Conservation (phyloP, 768 basidiomycete species). For the Kockovaella imperatae region DNA sequence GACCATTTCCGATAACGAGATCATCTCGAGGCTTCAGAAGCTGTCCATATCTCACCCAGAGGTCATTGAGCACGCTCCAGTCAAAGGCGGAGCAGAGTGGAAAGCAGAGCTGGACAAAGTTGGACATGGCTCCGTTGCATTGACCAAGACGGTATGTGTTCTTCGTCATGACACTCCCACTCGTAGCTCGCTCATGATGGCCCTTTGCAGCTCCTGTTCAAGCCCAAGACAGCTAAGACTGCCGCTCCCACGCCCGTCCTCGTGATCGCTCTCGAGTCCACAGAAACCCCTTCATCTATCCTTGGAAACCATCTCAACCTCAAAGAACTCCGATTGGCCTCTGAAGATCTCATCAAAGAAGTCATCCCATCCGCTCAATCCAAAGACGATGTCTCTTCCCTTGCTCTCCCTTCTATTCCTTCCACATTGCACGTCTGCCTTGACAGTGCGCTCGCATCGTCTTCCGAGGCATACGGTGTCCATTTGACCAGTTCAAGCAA, state of each 20-base stretch:
- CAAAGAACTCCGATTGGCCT: slow-evolving; percentile 80
- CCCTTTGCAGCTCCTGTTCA: slow-evolving; percentile 66
- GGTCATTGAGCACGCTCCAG: slow-evolving; percentile 55
- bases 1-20: slow-evolving; percentile 24
- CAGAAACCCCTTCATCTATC: slow-evolving; percentile 69
- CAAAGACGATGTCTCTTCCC: slow-evolving; percentile 82
- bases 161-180: background rate
- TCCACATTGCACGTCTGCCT: slow-evolving; percentile 62
- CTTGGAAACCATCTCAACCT: slow-evolving; percentile 61
- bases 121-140: slow-evolving; percentile 16
- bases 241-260: slow-evolving; percentile 77
- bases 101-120: slow-evolving; percentile 56
- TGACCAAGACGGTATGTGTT: slow-evolving; percentile 39
- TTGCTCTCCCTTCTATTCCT: slow-evolving; percentile 65
- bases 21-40: slow-evolving; percentile 23
- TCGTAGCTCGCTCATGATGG: background rate
- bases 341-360: slow-evolving; percentile 74
- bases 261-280: slow-evolving; percentile 73
- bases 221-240: slow-evolving; percentile 89
- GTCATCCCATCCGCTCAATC: slow-evolving; percentile 62
- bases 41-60: slow-evolving; percentile 27
- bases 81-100: slow-evolving; percentile 69
- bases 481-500: slow-evolving; percentile 61
- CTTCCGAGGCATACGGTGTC: slow-evolving; percentile 62
- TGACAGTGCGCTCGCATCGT: slow-evolving; percentile 67